These are phyloP conservation scores for Beauveria sp. DNA, from an alignment of 2,329 filamentous ascomycete species.

Conservation along the genomic window DNA sequence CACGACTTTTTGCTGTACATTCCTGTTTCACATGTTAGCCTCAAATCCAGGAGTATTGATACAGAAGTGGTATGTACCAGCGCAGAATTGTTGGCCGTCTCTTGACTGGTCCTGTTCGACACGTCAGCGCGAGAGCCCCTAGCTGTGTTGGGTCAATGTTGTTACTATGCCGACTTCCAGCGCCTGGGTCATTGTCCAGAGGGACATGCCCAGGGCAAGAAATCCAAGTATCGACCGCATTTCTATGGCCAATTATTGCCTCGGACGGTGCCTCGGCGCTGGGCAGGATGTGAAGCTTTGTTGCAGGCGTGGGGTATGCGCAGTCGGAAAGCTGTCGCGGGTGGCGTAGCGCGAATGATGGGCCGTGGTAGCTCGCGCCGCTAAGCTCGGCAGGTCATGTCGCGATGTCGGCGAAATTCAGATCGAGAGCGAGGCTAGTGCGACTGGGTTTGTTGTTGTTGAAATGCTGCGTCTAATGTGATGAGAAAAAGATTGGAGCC, in stretches of 20 bases:
- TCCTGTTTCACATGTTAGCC: constrained; percentile 40
- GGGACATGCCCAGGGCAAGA: constrained; percentile 45
- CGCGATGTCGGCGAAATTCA: neutral
- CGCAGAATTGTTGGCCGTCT: constrained; percentile 73
- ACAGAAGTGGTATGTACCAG: constrained; percentile 32
- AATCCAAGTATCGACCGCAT: constrained; percentile 50
- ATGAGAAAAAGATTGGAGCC: neutral
- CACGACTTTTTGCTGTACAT: constrained; percentile 91
- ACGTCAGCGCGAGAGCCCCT: neutral
- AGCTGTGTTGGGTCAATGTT: constrained; percentile 13
- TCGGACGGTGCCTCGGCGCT: neutral
- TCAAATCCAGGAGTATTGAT: neutral
- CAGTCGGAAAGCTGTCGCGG: neutral
- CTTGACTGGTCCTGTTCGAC: constrained; percentile 60
- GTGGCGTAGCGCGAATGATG: constrained; percentile 1
- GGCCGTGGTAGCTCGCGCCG: neutral
- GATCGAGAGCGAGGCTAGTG: neutral
- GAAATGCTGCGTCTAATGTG: neutral
- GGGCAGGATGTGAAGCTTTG: neutral
- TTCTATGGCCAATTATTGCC: constrained; percentile 16
- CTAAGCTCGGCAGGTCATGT: constrained; percentile 3
- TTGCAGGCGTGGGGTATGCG: constrained; percentile 5
- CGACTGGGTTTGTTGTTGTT: neutral
- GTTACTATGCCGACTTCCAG: constrained; percentile 51
- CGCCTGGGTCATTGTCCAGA: constrained; percentile 41